Conservation (phyloP, 176 grass and related monocot species). For the Musa troglodytarum region DNA sequence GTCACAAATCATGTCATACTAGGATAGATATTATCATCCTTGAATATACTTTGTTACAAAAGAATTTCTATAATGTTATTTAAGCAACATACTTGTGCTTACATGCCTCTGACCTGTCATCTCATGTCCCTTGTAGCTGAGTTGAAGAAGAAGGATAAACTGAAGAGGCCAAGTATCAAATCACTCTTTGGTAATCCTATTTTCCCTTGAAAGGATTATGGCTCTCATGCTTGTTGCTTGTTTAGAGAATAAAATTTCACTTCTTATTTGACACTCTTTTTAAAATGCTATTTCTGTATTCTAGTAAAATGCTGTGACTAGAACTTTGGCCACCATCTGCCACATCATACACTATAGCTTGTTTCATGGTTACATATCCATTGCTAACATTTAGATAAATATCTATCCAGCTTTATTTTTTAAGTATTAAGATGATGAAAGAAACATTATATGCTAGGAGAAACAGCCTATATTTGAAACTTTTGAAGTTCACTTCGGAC, state of each 20-base stretch:
- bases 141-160: conserved; percentile 84
- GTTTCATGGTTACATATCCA: too few relatives aligned
- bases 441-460: too few relatives aligned
- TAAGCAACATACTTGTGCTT: background rate
- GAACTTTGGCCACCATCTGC: too few relatives aligned
- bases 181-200: conserved; percentile 54
- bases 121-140: conserved; percentile 44
- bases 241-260: background rate
- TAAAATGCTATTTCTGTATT: background rate
- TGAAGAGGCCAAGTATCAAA: conserved; percentile 82
- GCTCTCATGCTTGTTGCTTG: background rate
- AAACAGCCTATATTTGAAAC: too few relatives aligned
- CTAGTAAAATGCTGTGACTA: too few relatives aligned
- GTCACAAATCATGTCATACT: too few relatives aligned
- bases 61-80: background rate
- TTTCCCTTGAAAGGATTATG: background rate
- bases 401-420: too few relatives aligned
- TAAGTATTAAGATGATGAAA: too few relatives aligned
- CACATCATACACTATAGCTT: too few relatives aligned
- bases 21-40: background rate
- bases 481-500: too few relatives aligned
- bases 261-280: background rate
- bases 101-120: background rate
- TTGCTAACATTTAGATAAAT: too few relatives aligned
- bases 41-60: background rate